Conservation (phyloP, 352 stramenopile species). For the Globisporangium mamillatum region DNA sequence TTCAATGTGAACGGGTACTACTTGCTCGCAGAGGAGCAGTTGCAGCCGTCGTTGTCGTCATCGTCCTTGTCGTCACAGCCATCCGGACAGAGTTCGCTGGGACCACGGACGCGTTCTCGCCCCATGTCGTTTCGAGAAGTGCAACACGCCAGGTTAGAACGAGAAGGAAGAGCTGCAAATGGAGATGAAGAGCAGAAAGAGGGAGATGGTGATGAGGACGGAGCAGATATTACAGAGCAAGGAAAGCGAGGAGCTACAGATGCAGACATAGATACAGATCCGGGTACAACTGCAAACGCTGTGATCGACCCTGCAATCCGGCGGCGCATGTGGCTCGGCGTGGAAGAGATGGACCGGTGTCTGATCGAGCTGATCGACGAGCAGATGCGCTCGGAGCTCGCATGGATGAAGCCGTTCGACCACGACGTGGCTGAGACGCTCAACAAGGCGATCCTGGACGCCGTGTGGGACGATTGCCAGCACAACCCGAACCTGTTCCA, state of each 20-base stretch:
- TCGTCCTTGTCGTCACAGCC: not conserved
- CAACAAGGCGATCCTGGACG: constrained; percentile 73
- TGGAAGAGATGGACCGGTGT: constrained; percentile 73
- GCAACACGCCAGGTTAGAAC: not conserved
- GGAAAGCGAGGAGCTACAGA: not conserved
- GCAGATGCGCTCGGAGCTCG: constrained; percentile 33
- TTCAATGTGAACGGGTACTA: constrained; percentile 71
- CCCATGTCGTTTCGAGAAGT: constrained; percentile 4
- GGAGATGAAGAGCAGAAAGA: constrained; percentile 15
- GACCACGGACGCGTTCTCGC: not conserved
- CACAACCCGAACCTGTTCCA: constrained; percentile 85
- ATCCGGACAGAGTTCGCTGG: not conserved
- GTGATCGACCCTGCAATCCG: constrained; percentile 7
- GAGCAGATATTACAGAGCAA: not conserved
- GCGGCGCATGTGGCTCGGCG: constrained; percentile 57
- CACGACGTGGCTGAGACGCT: constrained; percentile 61
- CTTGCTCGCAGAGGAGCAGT: constrained; percentile 31
- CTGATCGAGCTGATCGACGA: constrained; percentile 63
- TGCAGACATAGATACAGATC: not conserved
- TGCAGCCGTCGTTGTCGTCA: not conserved
- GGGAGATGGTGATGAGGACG: not conserved
- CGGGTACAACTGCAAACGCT: not conserved
- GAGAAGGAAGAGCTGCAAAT: not conserved
- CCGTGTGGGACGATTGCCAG: constrained; percentile 82
- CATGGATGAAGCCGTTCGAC: constrained; percentile 46